Evolutionary conservation across 2,329 filamentous ascomycete species (phyloP), one percentile per base, ranked within the genome.

Genomic region (Xylariaceae sp.): DNA sequence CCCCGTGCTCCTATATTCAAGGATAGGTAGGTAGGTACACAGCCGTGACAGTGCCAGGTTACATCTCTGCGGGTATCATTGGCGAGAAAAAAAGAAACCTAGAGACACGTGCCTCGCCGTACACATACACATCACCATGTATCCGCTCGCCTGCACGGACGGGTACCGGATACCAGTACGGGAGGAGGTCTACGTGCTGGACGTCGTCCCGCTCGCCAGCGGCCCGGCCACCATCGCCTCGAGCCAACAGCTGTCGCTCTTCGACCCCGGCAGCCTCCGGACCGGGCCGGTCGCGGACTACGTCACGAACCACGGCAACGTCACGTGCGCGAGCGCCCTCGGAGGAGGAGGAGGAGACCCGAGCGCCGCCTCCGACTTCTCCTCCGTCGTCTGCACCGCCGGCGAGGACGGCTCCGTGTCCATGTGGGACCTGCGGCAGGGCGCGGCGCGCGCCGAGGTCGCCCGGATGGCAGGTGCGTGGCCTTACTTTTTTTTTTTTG

Each of bases 371-470:
- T n/a, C n/a, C n/a, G n/a, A n/a, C n/a, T n/a, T n/a, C n/a, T 66
- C 65, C 18, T 68, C 67, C 4, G 52, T 79, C 14, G 64, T 87
- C 5, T 75, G 74, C 38, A 88, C 83, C 0, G 75, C 81, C 1
- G 84, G 84, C 29, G 74, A 82, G 53, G 79, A 88, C 51, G 83
- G 84, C 6, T 63, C 67, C 7, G 70, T 87, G 9, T 70, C 64
- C 0, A 59, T 83, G 30, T 82, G 79, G 77, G 82, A 87, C 59
- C 51, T 79, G 43, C 67, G 80, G 39, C 61, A 58, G 19, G 59
- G 65, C 8, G 47, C 56, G 1, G 47, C 45, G 7, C 50, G 51
- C 19, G 61, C 63, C 3, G 55, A 59, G 35, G 65, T 65, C 5
- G 59, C 64, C 7, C 60, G 61, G 40, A 65, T 68, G 54, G 56